Evolutionary conservation across 352 stramenopile species (phyloP), one percentile per base, ranked within the genome.

Genomic region (Phytopythium boreale): DNA sequence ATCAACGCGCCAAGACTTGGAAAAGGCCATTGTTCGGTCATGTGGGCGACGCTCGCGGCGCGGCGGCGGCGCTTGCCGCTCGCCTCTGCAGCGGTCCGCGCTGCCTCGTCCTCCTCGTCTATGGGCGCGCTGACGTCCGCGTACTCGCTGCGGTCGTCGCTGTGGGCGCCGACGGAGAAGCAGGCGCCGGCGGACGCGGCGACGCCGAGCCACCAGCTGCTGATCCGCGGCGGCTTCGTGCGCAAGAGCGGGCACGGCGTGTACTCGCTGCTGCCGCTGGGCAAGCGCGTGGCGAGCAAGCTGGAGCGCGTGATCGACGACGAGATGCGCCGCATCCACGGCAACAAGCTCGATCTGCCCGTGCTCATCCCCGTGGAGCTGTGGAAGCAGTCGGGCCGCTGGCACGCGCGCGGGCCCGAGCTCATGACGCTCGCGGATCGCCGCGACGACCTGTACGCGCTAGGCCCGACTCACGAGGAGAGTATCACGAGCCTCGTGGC

Each of bases 401-500:
- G 88, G 86, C 84, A 96, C 36, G 87, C 60, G 59, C 89, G 84
- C 62, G 85, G 85, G 0, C 80, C 84, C 2, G 89, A 97, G 62
- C 85, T 97, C 44, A 91, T 97, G 59, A 81, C 82, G 41, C 76
- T 97, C 31, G 51, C 84, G 6, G 89, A 97, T 68, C 81, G 89
- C 51, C 78, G 80, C 20, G 77, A 88, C 47, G 82, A 88, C 22
- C 58, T 78, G 26, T 71, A 92, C 57, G 84, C 84, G 57, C 72
- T 97, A 5, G 80, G 83, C 0, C 88, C 88, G 17, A 97, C 89
- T 5, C 87, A 95, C 61, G 89, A 96, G 56, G 88, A 96, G 62
- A 91, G 82, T 59, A 76, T 97, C 55, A 92, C 88, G 4, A 89
- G 80, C 31, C 79, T 96, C 20, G 87, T 95, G 29, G 82, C 86